These are phyloP conservation scores for Phaeosphaeriaceae sp. DNA, from an alignment of 2,329 filamentous ascomycete species.

Conservation along the genomic window DNA sequence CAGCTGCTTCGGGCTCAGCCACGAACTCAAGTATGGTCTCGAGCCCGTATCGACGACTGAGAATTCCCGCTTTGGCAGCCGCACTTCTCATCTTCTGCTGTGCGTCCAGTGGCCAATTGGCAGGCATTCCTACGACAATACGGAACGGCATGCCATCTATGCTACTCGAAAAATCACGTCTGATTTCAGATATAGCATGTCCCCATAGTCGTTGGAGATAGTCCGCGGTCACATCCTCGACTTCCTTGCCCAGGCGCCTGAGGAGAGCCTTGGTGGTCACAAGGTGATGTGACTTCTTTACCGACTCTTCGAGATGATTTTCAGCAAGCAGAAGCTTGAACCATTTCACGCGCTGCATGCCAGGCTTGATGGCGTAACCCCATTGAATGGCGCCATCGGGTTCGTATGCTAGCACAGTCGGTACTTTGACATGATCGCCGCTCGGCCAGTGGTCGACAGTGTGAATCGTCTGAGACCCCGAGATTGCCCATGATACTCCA, in stretches of 20 bases:
- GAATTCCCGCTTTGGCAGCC: neutral
- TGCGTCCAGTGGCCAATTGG: slow-evolving; percentile 11
- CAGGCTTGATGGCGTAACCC: slow-evolving; percentile 12
- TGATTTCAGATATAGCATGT: slow-evolving; percentile 7
- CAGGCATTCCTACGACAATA: slow-evolving; percentile 12
- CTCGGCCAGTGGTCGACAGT: slow-evolving; percentile 8
- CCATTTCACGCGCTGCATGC: slow-evolving; percentile 7
- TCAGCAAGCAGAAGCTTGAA: slow-evolving; percentile 17
- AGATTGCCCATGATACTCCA: neutral
- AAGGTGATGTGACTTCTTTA: slow-evolving; percentile 3
- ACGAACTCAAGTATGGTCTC: slow-evolving; percentile 3
- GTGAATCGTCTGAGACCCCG: neutral
- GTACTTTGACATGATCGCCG: slow-evolving; percentile 9
- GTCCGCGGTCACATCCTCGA: slow-evolving; percentile 9
- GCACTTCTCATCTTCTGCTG: slow-evolving; percentile 8
- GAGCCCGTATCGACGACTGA: neutral
- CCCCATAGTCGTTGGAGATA: slow-evolving; percentile 13
- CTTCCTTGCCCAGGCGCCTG: slow-evolving; percentile 1
- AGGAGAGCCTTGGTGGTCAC: slow-evolving; percentile 3
- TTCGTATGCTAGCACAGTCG: slow-evolving; percentile 10
- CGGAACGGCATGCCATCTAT: slow-evolving; percentile 10
- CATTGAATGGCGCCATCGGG: slow-evolving; percentile 8
- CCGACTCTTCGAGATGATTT: slow-evolving; percentile 1
- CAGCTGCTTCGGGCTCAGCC: slow-evolving; percentile 9
- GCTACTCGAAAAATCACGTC: neutral